Evolutionary conservation across 139 green algal genomes (phyloP).

Genomic region (Micractinium sp.): DNA sequence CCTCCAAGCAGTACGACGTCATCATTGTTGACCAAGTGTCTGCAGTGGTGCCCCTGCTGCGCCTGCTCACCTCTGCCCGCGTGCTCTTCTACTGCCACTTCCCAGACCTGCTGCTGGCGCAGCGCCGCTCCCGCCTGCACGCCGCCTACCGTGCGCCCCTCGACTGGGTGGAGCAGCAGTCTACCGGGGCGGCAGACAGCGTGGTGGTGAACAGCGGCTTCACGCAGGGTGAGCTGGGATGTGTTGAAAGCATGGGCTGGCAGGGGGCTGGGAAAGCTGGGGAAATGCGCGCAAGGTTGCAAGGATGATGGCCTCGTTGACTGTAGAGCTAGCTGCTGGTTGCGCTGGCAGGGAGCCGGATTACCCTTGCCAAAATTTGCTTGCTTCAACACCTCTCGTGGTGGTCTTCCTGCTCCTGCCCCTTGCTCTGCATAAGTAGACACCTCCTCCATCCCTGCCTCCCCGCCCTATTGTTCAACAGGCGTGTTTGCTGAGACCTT

Average conservation of each 20-base stretch:
- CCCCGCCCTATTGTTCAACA: background rate
- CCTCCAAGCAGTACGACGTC: conserved; percentile 70
- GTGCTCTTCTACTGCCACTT: conserved; percentile 99
- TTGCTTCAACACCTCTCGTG: background rate
- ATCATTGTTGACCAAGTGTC: conserved; percentile 91
- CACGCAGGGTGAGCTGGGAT: conserved; percentile 63
- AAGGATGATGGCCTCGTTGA: background rate
- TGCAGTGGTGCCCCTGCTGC: conserved; percentile 79
- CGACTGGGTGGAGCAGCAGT: conserved; percentile 84
- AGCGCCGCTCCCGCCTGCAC: conserved; percentile 48
- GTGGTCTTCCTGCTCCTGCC: background rate
- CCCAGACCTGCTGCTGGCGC: conserved; percentile 90
- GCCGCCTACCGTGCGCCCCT: conserved; percentile 74
- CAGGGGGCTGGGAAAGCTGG: background rate
- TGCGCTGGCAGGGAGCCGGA: background rate
- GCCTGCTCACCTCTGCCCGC: conserved; percentile 53
- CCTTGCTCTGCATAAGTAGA: background rate
- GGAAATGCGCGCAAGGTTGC: too few species aligned
- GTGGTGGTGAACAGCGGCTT: conserved; percentile 95
- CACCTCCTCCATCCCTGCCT: background rate
- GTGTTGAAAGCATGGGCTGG: background rate
- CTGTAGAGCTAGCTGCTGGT: background rate
- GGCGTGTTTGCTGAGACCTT: conserved; percentile 89
- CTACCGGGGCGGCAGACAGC: conserved; percentile 79
- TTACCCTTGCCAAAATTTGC: background rate